Base-by-base conservation (phyloP, 2,329 filamentous ascomycete species). In the Bipolaris gigantea region DNA sequence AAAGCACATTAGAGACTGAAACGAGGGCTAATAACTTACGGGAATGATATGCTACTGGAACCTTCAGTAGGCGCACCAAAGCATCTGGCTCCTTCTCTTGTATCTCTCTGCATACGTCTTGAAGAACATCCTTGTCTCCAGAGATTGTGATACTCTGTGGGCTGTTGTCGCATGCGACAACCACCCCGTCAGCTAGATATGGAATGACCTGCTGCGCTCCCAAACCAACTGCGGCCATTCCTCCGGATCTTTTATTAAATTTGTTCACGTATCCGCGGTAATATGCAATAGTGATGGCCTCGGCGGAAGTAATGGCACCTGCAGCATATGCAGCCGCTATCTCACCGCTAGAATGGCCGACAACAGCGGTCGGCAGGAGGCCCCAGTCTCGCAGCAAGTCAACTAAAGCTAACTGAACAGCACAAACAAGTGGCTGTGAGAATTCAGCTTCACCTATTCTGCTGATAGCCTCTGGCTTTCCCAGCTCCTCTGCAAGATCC, bases 1-100 rank as follows among this genome's bases (percentile, higher is more conserved):
- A n/a, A n/a, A 34, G 32, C 8, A 34, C 32, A n/a, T 34, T 1
- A 5, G 32, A 34, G n/a, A 15, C n/a, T 34, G 32, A 13, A 34
- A n/a, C n/a, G 32, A n/a, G 32, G 13, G 9, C 11, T 15, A n/a
- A 15, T 36, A 16, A 16, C 34, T 16, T 36, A 36, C 34, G 34
- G 11, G 69, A 73, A 48, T 73, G 69, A 41, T 73, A 73, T 1
- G 70, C 67, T 25, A 43, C 38, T 9, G 32, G 34, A 27, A 71
- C 64, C 8, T 56, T 50, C 0, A 72, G 53, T 5, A 10, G 5
- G 2, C 58, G 33, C 0, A 42, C 51, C 2, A 61, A 40, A 4
- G 69, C 70, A 3, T 66, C 61, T 4, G 32, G 69, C 53, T 48
- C 13, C 5, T 21, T 8, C 7, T 27, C 11, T 2, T 8, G 5